These are phyloP conservation scores for Leccinum broughii DNA, from an alignment of 768 basidiomycete species.

Conservation along the genomic window DNA sequence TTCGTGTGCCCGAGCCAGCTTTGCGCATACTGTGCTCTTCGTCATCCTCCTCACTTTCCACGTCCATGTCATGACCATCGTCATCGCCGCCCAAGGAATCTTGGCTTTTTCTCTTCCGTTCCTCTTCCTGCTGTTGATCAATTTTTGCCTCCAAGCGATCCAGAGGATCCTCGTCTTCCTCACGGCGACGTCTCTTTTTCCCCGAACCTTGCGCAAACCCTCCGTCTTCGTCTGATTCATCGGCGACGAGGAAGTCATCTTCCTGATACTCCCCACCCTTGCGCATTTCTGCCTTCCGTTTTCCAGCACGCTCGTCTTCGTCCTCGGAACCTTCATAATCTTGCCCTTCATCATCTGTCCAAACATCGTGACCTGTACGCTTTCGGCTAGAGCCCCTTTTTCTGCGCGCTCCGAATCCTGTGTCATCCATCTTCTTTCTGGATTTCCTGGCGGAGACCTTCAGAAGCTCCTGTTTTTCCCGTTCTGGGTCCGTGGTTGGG, in stretches of 20 bases:
- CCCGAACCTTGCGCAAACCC: constrained; percentile 35
- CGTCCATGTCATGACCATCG: constrained; percentile 59
- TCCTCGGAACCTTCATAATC: constrained; percentile 60
- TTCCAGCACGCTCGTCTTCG: constrained; percentile 48
- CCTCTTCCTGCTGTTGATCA: constrained; percentile 52
- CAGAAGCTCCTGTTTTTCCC: constrained; percentile 66
- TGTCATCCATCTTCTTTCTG: constrained; percentile 55
- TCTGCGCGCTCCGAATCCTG: constrained; percentile 47
- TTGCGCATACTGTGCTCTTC: constrained; percentile 69
- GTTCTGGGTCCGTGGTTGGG: constrained; percentile 73
- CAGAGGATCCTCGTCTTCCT: constrained; percentile 55
- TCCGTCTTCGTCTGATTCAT: constrained; percentile 68
- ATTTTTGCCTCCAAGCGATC: constrained; percentile 74
- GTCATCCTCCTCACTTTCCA: constrained; percentile 73
- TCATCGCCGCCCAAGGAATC: constrained; percentile 34
- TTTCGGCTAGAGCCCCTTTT: constrained; percentile 46
- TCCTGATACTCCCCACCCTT: constrained; percentile 75
- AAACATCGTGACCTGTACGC: constrained; percentile 47
- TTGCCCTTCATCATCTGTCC: constrained; percentile 71
- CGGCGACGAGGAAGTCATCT: constrained; percentile 84
- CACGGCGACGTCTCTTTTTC: constrained; percentile 41
- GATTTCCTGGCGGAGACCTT: constrained; percentile 66
- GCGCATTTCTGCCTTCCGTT: constrained; percentile 49
- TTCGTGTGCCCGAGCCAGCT: constrained; percentile 51
- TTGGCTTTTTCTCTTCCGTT: constrained; percentile 43